Percentiles rank a stretch among this genome's conserved stretches.
phyloP scores from a whole-genome alignment of 2,329 filamentous ascomycete species.

The Cytospora chrysosperma region DNA sequence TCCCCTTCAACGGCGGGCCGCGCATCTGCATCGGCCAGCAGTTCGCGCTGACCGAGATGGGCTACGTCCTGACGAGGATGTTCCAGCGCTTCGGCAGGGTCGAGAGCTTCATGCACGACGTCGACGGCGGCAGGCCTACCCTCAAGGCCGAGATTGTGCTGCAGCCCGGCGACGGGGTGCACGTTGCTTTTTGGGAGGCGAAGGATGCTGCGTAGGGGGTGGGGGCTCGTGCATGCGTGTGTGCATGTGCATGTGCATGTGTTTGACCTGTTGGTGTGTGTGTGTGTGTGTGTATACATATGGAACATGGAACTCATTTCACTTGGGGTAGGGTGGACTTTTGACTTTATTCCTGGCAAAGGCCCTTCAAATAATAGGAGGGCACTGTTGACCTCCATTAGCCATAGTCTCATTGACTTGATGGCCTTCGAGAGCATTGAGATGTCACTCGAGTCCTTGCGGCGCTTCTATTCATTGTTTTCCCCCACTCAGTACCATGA shows the following conservation, averaged over 20 bases:
- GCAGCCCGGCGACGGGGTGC: constrained; percentile 58
- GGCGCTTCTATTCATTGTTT: background rate
- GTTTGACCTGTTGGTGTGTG: background rate
- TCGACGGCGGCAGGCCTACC: constrained; percentile 53
- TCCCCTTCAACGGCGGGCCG: constrained; percentile 74
- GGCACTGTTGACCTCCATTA: background rate
- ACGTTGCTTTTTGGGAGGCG: constrained; percentile 52
- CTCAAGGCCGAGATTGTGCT: constrained; percentile 61
- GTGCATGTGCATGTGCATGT: background rate
- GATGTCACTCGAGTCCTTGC: no score
- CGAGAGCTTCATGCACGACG: constrained; percentile 54
- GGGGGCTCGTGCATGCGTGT: background rate
- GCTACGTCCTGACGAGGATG: constrained; percentile 68
- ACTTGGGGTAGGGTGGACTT: background rate
- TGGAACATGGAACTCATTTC: background rate
- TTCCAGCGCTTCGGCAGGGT: constrained; percentile 70
- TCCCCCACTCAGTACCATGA: background rate
- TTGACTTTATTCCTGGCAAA: background rate
- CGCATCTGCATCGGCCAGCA: constrained; percentile 78
- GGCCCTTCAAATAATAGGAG: background rate
- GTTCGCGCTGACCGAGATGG: constrained; percentile 76
- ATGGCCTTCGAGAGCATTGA: no score
- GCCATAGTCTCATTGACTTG: no score
- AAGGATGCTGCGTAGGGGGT: constrained; percentile 26
- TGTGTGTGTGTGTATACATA: background rate